Evolutionary conservation across 257 asterid species (phyloP).

Genomic region (Pogostemon cablin): DNA sequence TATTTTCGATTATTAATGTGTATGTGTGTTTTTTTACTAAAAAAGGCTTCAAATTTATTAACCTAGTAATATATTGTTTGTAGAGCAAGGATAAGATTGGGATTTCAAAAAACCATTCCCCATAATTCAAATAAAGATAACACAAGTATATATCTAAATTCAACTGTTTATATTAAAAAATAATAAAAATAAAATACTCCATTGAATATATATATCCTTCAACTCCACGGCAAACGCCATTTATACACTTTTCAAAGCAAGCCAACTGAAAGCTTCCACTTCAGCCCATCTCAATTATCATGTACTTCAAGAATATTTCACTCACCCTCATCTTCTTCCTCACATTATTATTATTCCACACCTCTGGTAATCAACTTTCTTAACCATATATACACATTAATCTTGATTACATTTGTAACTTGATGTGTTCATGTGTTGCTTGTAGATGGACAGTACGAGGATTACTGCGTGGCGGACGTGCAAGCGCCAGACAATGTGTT

Average conservation of each 20-base stretch:
- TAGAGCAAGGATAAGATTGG: conserved; percentile 34
- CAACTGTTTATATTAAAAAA: background rate
- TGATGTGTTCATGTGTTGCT: background rate
- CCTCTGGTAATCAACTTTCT: conserved; percentile 44
- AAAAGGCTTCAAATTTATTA: no score
- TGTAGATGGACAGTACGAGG: conserved; percentile 66
- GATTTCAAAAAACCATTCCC: conserved; percentile 25
- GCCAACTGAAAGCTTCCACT: conserved; percentile 22
- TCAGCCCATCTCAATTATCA: conserved; percentile 21
- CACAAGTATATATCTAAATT: background rate
- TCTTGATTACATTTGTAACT: background rate
- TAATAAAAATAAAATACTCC: no score
- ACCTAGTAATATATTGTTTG: background rate
- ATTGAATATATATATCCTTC: no score
- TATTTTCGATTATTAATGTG: no score
- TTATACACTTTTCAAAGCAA: background rate
- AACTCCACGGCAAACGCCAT: background rate
- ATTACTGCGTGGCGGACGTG: conserved; percentile 87
- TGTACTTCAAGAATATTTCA: conserved; percentile 37
- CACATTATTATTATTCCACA: conserved; percentile 30
- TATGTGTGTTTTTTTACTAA: no score
- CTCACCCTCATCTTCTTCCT: conserved; percentile 44
- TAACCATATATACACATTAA: background rate
- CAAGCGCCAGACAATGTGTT: conserved; percentile 65
- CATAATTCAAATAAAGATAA: conserved; percentile 20